Evolutionary conservation across 73 alveolate genomes (phyloP).

Genomic region (Blepharisma stoltei): DNA sequence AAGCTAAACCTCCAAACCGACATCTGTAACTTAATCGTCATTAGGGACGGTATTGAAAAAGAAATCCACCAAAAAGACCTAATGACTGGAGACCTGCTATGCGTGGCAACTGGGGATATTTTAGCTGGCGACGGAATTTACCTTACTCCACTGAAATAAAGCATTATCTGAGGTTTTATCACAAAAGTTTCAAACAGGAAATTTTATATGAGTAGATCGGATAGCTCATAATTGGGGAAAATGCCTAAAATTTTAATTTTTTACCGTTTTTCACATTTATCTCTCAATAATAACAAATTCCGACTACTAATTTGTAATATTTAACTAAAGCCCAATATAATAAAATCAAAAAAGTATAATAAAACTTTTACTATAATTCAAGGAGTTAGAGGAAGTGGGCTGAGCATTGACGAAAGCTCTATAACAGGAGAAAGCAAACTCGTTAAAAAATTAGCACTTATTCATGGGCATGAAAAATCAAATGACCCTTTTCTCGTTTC

Average conservation of each 20-base stretch:
- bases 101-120: slow-evolving; percentile 84
- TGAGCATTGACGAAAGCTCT: slow-evolving; percentile 73
- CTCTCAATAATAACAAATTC: too few species aligned
- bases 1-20: slow-evolving; percentile 75
- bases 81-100: slow-evolving; percentile 89
- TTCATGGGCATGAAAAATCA: slow-evolving; percentile 49
- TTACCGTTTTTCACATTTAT: too few species aligned
- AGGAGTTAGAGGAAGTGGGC: slow-evolving; percentile 62
- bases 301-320: too few species aligned
- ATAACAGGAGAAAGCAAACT: slow-evolving; percentile 92
- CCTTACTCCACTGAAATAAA: too few species aligned
- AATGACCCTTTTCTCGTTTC: slow-evolving; percentile 79
- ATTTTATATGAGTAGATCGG: too few species aligned
- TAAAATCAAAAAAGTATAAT: too few species aligned
- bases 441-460: slow-evolving; percentile 71
- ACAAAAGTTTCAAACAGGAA: too few species aligned
- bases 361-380: too few species aligned
- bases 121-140: slow-evolving; percentile 91
- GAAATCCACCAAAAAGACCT: slow-evolving; percentile 70
- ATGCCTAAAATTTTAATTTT: too few species aligned
- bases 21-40: slow-evolving; percentile 64
- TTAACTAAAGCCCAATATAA: too few species aligned
- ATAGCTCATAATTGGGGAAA: too few species aligned
- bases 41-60: slow-evolving; percentile 75
- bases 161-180: too few species aligned